These are phyloP conservation scores for Saururus chinensis DNA, from an alignment of 164 flowering plant species.

Conservation along the genomic window DNA sequence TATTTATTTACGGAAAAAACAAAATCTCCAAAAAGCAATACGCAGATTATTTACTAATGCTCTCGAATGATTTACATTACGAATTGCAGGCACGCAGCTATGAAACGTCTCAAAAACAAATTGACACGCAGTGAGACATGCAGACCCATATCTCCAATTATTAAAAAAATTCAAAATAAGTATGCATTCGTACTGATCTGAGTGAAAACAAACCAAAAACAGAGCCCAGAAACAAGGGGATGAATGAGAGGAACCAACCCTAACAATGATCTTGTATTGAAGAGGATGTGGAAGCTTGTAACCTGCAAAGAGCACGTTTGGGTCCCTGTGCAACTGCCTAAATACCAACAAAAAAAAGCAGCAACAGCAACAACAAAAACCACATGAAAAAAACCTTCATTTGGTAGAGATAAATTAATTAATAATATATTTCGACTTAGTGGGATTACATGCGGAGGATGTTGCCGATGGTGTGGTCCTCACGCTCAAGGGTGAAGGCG, in stretches of 20 bases:
- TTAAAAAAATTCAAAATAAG: not conserved
- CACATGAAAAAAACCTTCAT: not conserved
- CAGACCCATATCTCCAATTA: too few relatives aligned
- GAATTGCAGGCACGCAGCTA: too few relatives aligned
- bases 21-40: too few relatives aligned
- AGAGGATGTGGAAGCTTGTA: constrained; percentile 99
- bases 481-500: constrained; percentile 85
- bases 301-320: constrained; percentile 83
- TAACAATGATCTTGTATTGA: constrained; percentile 83
- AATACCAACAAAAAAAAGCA: not conserved
- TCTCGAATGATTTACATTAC: too few relatives aligned
- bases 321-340: constrained; percentile 95
- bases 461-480: constrained; percentile 94
- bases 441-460: constrained; percentile 69
- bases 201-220: too few relatives aligned
- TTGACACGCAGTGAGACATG: too few relatives aligned
- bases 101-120: too few relatives aligned
- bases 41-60: too few relatives aligned
- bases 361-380: not conserved
- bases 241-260: constrained; percentile 42
- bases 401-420: too few relatives aligned
- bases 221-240: not conserved
- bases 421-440: too few relatives aligned
- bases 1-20: too few relatives aligned
- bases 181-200: too few relatives aligned